phyloP scores from a whole-genome alignment of 495 filamentous ascomycete species.

The Cercophora samala region DNA sequence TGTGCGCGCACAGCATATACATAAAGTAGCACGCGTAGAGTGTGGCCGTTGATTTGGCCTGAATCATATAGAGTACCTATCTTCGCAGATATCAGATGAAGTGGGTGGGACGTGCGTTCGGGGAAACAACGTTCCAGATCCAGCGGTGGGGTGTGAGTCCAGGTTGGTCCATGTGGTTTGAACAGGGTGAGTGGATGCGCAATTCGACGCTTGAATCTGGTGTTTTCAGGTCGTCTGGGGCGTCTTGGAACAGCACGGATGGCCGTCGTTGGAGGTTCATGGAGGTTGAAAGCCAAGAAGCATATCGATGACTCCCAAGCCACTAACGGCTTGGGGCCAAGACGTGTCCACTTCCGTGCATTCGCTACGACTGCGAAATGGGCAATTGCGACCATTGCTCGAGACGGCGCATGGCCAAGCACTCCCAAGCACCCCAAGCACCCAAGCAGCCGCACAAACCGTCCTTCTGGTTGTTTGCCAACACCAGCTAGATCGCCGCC shows the following conservation, averaged over 20 bases:
- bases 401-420: constrained; percentile 5
- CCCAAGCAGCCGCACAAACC: background rate
- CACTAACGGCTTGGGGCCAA: constrained; percentile 3
- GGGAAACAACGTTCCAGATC: background rate
- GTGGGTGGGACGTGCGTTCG: background rate
- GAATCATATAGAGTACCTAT: background rate
- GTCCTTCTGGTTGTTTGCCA: constrained; percentile 1
- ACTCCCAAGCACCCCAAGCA: too few species aligned
- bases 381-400: background rate
- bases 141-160: background rate
- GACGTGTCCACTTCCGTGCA: background rate
- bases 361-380: background rate
- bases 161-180: constrained; percentile 1
- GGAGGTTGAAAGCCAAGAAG: background rate
- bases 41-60: background rate
- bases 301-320: background rate
- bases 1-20: background rate
- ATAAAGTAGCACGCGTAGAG: background rate
- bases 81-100: background rate
- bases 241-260: background rate
- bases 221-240: background rate
- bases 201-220: background rate
- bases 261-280: background rate
- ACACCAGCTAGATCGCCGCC: background rate
- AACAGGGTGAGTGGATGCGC: background rate